These are phyloP conservation scores for Akebia trifoliata DNA, from an alignment of 164 flowering plant genomes.

Conservation along the genomic window DNA sequence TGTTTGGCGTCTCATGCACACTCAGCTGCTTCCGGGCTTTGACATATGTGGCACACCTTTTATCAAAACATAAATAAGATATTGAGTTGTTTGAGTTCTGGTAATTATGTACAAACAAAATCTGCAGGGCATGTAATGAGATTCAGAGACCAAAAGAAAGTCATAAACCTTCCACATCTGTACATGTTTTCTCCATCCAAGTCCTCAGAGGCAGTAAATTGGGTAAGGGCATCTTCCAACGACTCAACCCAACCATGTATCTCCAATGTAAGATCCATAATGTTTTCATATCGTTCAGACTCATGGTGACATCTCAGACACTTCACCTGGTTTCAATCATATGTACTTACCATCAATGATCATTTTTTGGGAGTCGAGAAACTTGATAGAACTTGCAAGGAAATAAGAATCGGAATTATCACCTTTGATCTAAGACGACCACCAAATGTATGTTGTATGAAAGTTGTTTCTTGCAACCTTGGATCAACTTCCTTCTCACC, in stretches of 20 bases:
- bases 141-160: background rate
- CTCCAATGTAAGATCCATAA: slow-evolving; percentile 92
- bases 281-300: slow-evolving; percentile 73
- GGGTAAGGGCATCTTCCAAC: slow-evolving; percentile 78
- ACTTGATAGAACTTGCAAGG: no score
- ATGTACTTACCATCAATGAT: background rate
- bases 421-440: slow-evolving; percentile 85
- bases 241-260: slow-evolving; percentile 80
- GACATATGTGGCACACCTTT: slow-evolving; percentile 79
- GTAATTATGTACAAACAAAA: background rate
- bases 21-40: slow-evolving; percentile 73
- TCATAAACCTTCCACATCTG: slow-evolving; percentile 71
- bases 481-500: slow-evolving; percentile 62
- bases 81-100: background rate
- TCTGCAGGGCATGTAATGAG: background rate
- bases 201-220: slow-evolving; percentile 74
- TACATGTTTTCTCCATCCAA: slow-evolving; percentile 95
- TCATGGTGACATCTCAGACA: slow-evolving; percentile 71
- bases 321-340: slow-evolving; percentile 45
- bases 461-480: slow-evolving; percentile 78
- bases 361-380: no score
- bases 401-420: slow-evolving; percentile 2
- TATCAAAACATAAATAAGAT: slow-evolving; percentile 4
- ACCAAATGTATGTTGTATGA: slow-evolving; percentile 79
- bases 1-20: slow-evolving; percentile 83